Base-by-base conservation (phyloP, 805 yeast genomes). In the Lipomyces sp. region DNA sequence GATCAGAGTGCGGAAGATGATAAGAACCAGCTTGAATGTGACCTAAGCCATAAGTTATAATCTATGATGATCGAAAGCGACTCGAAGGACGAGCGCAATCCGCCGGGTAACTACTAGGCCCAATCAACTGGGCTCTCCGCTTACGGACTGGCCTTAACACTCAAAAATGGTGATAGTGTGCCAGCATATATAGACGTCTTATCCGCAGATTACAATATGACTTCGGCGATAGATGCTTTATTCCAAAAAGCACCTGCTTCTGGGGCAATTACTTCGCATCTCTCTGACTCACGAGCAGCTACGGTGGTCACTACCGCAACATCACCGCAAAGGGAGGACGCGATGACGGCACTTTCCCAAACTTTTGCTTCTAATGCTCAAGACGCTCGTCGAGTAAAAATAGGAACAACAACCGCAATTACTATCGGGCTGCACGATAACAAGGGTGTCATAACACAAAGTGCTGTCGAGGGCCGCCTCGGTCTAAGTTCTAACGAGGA, bases 241-340 rank as follows among this genome's bases (percentile, higher is more conserved):
- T 65, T 65, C 45, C 48, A 32, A 39, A 13, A 50, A 10, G 34
- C 58, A 2, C 24, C 29, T 24, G 53, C 34, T 29, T 33, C 53
- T 30, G 33, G 51, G n/a, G 54, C 15, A 10, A 51, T 54, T 53
- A 32, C 58, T 15, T 45, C 66, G 18, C 71, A 67, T 51, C 64
- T 67, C 32, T 69, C 71, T 11, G 71, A 68, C 55, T 60, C 71
- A 15, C 67, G 65, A n/a, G 71, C 65, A 11, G 65, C 65, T 24
- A 62, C 69, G 8, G 69, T 68, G 29, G 62, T 65, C 53, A 55
- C 64, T 35, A 57, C 70, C n/a, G 64, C 70, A 11, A 35, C 42
- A 11, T 53, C 15, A 11, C 37, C 24, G 32, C 57, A 39, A 8
- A 53, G 55, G 35, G 57, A 39, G 35, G 58, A 55, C 15, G 48